Conservation (phyloP, 2,329 filamentous ascomycete genomes). For the Xylariaceae sp. region DNA sequence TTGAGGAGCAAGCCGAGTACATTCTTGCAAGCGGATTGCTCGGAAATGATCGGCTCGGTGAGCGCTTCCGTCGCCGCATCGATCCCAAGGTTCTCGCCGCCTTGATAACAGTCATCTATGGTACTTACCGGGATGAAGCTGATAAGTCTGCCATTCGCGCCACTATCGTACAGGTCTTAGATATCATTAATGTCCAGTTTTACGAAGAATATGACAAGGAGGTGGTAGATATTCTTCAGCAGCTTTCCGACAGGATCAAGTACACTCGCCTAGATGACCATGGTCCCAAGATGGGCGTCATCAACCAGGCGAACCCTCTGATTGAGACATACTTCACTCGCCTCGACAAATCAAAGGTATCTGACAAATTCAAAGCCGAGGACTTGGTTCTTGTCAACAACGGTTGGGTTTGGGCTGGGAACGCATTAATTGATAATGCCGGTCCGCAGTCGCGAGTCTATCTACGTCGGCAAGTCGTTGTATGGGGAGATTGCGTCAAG, state of each 20-base stretch:
- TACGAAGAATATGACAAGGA: constrained; percentile 92
- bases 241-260: constrained; percentile 90
- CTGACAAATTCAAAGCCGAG: constrained; percentile 67
- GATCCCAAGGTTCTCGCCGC: constrained; percentile 66
- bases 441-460: constrained; percentile 88
- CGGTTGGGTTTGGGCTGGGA: constrained; percentile 97
- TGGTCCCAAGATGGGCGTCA: constrained; percentile 78
- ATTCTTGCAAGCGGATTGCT: constrained; percentile 64
- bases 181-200: constrained; percentile 79
- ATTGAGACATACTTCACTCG: constrained; percentile 95
- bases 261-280: constrained; percentile 91
- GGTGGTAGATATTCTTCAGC: constrained; percentile 74
- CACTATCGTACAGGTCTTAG: constrained; percentile 60
- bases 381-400: constrained; percentile 88
- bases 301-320: constrained; percentile 71
- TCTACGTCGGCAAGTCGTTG: constrained; percentile 89
- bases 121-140: constrained; percentile 56
- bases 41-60: constrained; percentile 69
- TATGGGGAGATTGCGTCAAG: constrained; percentile 98
- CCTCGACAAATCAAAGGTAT: constrained; percentile 71
- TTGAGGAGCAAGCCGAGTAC: constrained; percentile 55
- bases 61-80: constrained; percentile 67
- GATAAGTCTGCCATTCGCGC: constrained; percentile 48
- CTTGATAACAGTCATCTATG: constrained; percentile 60
- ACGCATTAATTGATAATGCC: constrained; percentile 89